Evolutionary conservation across 2,329 filamentous ascomycete genomes (phyloP).

Genomic region (Penicillium sp.): DNA sequence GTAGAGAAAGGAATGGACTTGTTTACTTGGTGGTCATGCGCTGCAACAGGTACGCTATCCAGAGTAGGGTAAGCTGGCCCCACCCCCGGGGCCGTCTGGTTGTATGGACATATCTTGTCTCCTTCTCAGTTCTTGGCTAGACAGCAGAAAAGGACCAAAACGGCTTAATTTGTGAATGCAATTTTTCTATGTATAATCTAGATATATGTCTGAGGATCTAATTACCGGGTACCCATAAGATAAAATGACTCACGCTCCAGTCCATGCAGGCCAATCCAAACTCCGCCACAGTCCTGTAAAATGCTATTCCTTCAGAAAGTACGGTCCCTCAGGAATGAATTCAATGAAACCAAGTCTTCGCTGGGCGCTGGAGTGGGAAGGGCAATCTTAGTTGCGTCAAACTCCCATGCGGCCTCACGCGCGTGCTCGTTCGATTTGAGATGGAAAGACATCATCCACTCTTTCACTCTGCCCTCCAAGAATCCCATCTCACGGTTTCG

Average conservation of each 20-base stretch:
- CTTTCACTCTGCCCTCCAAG: constrained; percentile 31
- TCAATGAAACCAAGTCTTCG: constrained; percentile 20
- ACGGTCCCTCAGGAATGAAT: constrained; percentile 21
- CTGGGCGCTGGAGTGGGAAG: constrained; percentile 23
- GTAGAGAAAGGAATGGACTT: no score
- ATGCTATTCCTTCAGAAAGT: constrained; percentile 5
- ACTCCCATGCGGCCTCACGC: constrained; percentile 29
- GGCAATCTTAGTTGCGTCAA: constrained; percentile 29
- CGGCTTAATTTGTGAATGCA: no score
- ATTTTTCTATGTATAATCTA: not conserved
- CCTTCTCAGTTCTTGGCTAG: no score
- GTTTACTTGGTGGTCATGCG: no score
- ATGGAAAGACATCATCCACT: constrained; percentile 33
- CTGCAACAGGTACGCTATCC: no score
- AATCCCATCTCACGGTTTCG: constrained; percentile 34
- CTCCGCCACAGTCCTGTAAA: constrained; percentile 4
- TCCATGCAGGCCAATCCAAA: constrained; percentile 13
- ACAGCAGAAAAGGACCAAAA: no score
- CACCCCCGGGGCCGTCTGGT: no score
- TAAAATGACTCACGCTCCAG: constrained; percentile 4
- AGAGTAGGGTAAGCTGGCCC: no score
- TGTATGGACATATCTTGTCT: no score
- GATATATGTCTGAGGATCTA: not conserved
- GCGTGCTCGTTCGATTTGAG: constrained; percentile 22
- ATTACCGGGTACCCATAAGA: constrained; percentile 2